These are phyloP conservation scores for Spathaspora passalidarum DNA, from an alignment of 805 yeast genomes.

Conservation along the genomic window DNA sequence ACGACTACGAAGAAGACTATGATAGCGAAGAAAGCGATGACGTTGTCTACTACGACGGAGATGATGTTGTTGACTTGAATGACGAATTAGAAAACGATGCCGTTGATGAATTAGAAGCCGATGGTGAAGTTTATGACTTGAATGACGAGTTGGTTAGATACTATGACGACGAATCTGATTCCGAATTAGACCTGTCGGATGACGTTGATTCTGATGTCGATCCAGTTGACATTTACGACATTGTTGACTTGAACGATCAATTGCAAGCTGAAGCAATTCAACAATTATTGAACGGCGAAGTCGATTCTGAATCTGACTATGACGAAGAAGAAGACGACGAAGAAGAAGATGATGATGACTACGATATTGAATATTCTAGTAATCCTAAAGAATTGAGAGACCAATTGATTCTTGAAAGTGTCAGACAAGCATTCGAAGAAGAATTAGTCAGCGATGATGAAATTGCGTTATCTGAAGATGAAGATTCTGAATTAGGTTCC, in stretches of 20 bases:
- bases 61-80: slow-evolving; percentile 25
- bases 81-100: slow-evolving; percentile 34
- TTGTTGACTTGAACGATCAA: slow-evolving; percentile 38
- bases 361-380: slow-evolving; percentile 22
- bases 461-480: slow-evolving; percentile 17
- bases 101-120: slow-evolving; percentile 21
- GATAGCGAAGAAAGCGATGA: slow-evolving; percentile 10
- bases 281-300: slow-evolving; percentile 8
- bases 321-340: slow-evolving; percentile 8
- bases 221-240: slow-evolving; percentile 30
- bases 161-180: slow-evolving; percentile 19
- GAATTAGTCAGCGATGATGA: slow-evolving; percentile 29
- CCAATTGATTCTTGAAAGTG: slow-evolving; percentile 33
- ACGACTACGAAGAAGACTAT: slow-evolving; percentile 20
- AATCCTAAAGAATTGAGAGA: slow-evolving; percentile 27
- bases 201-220: slow-evolving; percentile 14
- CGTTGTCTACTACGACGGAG: slow-evolving; percentile 15
- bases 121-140: slow-evolving; percentile 23
- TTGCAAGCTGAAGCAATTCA: slow-evolving; percentile 33
- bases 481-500: slow-evolving; percentile 23
- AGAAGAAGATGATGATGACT: too few relatives aligned
- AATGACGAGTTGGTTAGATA: slow-evolving; percentile 29
- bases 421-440: slow-evolving; percentile 35
- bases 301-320: slow-evolving; percentile 1
- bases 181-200: slow-evolving; percentile 11